Percentiles rank a stretch among this genome's conserved stretches.
phyloP scores from a whole-genome alignment of 2,329 filamentous ascomycete species.

The Aspergillus udagawae region DNA sequence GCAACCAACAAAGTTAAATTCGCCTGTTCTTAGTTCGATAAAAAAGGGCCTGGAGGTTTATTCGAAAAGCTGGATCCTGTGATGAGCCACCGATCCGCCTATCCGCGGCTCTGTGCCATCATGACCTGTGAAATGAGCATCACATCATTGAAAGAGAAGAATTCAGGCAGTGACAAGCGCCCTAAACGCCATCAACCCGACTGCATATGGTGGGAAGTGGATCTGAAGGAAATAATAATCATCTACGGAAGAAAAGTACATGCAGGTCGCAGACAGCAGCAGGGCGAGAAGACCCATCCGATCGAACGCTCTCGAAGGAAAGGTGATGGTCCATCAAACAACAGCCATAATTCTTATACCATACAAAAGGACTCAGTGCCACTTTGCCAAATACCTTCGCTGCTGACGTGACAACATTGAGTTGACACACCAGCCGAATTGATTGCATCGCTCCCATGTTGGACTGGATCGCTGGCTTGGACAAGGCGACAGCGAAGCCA shows the following conservation, averaged over 20 bases:
- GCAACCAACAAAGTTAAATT: constrained; percentile 12
- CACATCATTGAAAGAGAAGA: constrained; percentile 8
- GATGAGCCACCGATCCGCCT: constrained; percentile 3
- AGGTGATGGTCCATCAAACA: not conserved
- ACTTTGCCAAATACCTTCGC: constrained; percentile 4
- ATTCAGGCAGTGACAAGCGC: constrained; percentile 25
- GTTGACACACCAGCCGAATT: constrained; percentile 4
- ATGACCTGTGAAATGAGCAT: constrained; percentile 1
- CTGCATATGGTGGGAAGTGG: constrained; percentile 7
- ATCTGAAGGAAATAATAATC: constrained; percentile 2
- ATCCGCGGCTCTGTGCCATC: constrained; percentile 11
- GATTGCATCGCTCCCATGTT: constrained; percentile 8
- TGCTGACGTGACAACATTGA: constrained; percentile 12
- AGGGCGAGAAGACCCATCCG: not conserved
- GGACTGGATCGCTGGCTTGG: constrained; percentile 9
- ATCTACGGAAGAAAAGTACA: not conserved
- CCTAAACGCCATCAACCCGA: constrained; percentile 27
- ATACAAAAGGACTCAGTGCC: not conserved
- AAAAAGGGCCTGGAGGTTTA: constrained; percentile 3
- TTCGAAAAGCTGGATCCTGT: constrained; percentile 1
- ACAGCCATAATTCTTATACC: not conserved
- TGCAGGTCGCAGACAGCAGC: constrained; percentile 5
- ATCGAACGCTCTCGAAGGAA: not conserved
- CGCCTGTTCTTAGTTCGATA: not conserved
- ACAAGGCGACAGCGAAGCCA: constrained; percentile 11